A percentile compares a stretch with the other conserved stretches of the same genome.
Conservation (phyloP, 2,329 filamentous ascomycete species). For the Gremmenia infestans region DNA sequence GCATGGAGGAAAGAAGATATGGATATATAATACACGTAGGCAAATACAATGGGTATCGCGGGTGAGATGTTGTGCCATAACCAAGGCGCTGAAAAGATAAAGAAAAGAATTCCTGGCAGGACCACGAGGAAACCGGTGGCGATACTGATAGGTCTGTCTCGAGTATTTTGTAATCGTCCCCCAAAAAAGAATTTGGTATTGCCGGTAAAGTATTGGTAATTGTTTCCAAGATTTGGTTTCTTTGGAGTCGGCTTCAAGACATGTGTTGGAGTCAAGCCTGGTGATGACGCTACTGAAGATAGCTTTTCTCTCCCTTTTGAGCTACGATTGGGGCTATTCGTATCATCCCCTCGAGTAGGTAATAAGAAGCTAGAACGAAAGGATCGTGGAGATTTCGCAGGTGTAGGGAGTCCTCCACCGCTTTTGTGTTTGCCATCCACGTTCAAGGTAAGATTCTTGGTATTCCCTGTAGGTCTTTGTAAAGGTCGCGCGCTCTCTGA, state of each 20-base stretch:
- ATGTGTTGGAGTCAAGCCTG: constrained; percentile 52
- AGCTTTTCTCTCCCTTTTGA: constrained; percentile 73
- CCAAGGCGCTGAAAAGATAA: constrained; percentile 70
- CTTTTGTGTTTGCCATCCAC: constrained; percentile 56
- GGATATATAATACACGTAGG: constrained; percentile 85
- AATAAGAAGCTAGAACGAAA: constrained; percentile 73
- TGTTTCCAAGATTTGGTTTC: constrained; percentile 52
- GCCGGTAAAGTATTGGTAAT: constrained; percentile 89
- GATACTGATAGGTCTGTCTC: constrained; percentile 82
- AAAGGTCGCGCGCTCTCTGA: constrained; percentile 77
- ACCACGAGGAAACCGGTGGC: constrained; percentile 78
- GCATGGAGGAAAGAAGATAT: constrained; percentile 93
- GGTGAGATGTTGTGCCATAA: constrained; percentile 88
- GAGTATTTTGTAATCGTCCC: constrained; percentile 82
- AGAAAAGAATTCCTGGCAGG: constrained; percentile 76
- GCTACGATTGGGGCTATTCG: constrained; percentile 48
- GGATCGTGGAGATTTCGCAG: constrained; percentile 67
- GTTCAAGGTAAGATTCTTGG: constrained; percentile 48
- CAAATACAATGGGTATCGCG: constrained; percentile 82
- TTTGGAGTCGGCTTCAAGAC: constrained; percentile 27
- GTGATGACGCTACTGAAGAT: constrained; percentile 75
- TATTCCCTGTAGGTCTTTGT: constrained; percentile 31
- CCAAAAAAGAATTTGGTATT: constrained; percentile 88
- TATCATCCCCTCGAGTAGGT: constrained; percentile 49
- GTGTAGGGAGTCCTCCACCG: constrained; percentile 49